These are phyloP conservation scores for Phellopilus nigrolimitatus DNA, from an alignment of 1,284 basidiomycete genomes.

Conservation along the genomic window DNA sequence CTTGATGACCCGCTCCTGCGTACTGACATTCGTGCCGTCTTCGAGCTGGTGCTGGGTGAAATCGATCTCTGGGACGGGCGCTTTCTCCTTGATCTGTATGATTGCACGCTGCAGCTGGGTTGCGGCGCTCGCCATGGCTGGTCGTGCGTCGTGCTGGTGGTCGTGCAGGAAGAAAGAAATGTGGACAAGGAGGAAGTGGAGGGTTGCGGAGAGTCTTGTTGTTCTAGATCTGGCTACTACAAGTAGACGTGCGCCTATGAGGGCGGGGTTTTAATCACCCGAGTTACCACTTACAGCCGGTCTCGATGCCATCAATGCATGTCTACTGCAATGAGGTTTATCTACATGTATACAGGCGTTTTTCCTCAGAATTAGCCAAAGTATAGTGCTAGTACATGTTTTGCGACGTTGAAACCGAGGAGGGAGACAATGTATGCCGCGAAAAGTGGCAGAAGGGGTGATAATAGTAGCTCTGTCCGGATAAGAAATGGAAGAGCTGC, in stretches of 20 bases:
- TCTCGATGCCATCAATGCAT: too few species aligned
- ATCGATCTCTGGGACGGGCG: slow-evolving; percentile 69
- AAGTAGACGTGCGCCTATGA: background rate
- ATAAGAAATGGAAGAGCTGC: slow-evolving; percentile 87
- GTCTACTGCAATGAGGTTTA: too few species aligned
- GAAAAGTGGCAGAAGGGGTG: slow-evolving; percentile 81
- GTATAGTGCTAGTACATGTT: slow-evolving; percentile 71
- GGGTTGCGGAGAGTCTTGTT: slow-evolving; percentile 1
- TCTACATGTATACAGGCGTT: background rate
- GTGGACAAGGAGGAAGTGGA: slow-evolving; percentile 3
- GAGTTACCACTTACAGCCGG: background rate
- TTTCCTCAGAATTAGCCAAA: slow-evolving; percentile 51
- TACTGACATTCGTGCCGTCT: slow-evolving; percentile 82
- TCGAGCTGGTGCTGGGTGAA: slow-evolving; percentile 88
- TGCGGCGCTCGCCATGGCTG: slow-evolving; percentile 25
- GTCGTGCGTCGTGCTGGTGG: slow-evolving; percentile 9
- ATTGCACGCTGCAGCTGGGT: slow-evolving; percentile 70
- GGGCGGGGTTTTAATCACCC: slow-evolving; percentile 19
- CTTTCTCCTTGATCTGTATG: slow-evolving; percentile 65
- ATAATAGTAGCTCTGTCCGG: slow-evolving; percentile 79
- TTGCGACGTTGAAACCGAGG: slow-evolving; percentile 85
- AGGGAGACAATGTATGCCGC: slow-evolving; percentile 81
- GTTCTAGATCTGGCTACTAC: background rate
- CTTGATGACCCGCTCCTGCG: slow-evolving; percentile 82
- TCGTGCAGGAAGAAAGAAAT: slow-evolving; percentile 5